phyloP scores from a whole-genome alignment of 2,329 filamentous ascomycete species.

The Paecilomyces sp. region DNA sequence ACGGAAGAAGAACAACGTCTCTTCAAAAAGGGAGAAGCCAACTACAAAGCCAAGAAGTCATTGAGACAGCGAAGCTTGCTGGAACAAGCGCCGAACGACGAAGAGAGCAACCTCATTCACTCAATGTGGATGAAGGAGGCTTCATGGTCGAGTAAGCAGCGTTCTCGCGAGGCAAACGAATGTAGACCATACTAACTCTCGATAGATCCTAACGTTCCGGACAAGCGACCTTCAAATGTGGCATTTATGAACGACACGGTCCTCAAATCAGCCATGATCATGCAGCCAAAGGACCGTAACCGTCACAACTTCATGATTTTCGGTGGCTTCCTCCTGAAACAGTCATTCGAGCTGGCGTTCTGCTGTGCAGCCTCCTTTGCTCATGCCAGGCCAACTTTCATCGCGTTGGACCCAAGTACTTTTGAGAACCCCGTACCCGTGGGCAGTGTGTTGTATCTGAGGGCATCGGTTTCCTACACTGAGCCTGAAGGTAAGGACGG shows the following conservation, averaged over 20 bases:
- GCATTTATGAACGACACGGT: slow-evolving; percentile 56
- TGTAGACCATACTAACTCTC: not conserved
- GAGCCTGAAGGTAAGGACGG: slow-evolving; percentile 49
- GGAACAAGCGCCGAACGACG: slow-evolving; percentile 61
- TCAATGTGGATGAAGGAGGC: slow-evolving; percentile 65
- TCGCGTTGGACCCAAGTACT: slow-evolving; percentile 65
- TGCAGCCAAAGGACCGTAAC: slow-evolving; percentile 67
- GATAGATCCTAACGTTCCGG: slow-evolving; percentile 47
- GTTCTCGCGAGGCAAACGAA: not conserved
- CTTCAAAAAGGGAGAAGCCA: slow-evolving; percentile 57
- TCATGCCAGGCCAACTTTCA: slow-evolving; percentile 62
- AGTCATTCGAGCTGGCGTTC: slow-evolving; percentile 70
- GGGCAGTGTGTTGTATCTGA: slow-evolving; percentile 67
- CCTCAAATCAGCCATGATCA: slow-evolving; percentile 62
- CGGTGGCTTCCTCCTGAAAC: slow-evolving; percentile 66
- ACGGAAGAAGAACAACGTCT: slow-evolving; percentile 59
- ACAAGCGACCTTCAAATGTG: slow-evolving; percentile 51
- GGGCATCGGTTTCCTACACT: slow-evolving; percentile 64
- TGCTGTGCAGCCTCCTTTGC: slow-evolving; percentile 66
- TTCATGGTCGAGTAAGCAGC: slow-evolving; percentile 50
- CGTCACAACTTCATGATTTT: slow-evolving; percentile 73
- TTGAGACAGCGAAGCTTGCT: slow-evolving; percentile 54
- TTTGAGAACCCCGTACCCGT: slow-evolving; percentile 71
- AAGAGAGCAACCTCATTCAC: slow-evolving; percentile 66
- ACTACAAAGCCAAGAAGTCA: slow-evolving; percentile 61